Evolutionary conservation across 192 early-diverging fungal species (phyloP), one percentile per base, ranked within the genome.

Genomic region (Lobosporangium transversale): DNA sequence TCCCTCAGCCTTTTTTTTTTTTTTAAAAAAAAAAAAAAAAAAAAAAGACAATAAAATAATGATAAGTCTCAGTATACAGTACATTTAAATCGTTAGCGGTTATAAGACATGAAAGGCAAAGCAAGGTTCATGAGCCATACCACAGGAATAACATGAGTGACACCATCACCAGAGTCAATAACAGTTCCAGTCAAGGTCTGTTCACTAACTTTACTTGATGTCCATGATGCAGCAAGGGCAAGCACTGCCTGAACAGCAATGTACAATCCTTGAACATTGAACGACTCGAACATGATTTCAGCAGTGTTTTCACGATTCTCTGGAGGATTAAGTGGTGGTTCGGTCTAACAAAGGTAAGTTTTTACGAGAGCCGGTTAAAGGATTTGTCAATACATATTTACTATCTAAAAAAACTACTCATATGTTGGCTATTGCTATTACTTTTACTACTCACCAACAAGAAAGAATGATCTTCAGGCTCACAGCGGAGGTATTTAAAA

Each of bases 201-300:
- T 37, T 92, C 91, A 49, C 81, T 87, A 14, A 88, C 88, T 68
- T 94, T 94, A 55, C 88, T 93, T 35, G 91, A 91, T 2, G 93
- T 93, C 95, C 95, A 98, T 62, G 89, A 92, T 30, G 97, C 96
- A 27, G 97, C 97, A 58, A 99, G 89, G 3, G 97, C 97, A 42
- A 99, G 86, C 47, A 99, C 96, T 14, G 97, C 97, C 84, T 99
- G 97, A n/a, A 99, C 97, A 21, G 94, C 97, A 86, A 99, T 99
- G 68, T 99, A 99, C 70, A 99, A 81, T 53, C 96, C 97, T 66
- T 97, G 92, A 42, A 96, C 92, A 56, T 97, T 97, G 83, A 99
- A 99, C 7, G 97, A 97, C 78, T 99, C 97, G 79, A 99, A 99
- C 83, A 99, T 96, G 57, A 99, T 99, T 81, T 99, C 97, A 21